phyloP scores from a whole-genome alignment of 345 rosid species.

The Populus pruinosa region DNA sequence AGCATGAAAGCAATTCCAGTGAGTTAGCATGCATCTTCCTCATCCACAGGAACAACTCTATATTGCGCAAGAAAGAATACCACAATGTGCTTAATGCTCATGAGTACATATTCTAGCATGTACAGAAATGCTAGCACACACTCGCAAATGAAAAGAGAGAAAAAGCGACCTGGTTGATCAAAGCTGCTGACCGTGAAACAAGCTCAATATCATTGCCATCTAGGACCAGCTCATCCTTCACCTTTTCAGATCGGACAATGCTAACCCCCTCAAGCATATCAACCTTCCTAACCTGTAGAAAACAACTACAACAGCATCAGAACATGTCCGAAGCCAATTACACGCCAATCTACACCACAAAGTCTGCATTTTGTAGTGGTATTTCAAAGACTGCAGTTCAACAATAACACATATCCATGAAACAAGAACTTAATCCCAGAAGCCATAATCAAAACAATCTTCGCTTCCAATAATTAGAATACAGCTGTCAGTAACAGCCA shows the following conservation, averaged over 20 bases:
- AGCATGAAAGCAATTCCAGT: too few relatives aligned
- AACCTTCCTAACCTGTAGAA: slow-evolving; percentile 43
- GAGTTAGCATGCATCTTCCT: too few relatives aligned
- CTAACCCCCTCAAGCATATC: slow-evolving; percentile 48
- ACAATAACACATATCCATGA: background rate
- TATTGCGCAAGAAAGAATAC: too few relatives aligned
- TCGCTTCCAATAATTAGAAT: too few relatives aligned
- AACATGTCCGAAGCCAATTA: too few relatives aligned
- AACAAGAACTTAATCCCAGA: background rate
- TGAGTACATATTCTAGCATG: background rate
- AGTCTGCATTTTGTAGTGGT: too few relatives aligned
- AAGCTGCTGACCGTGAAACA: slow-evolving; percentile 44
- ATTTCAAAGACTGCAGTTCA: background rate
- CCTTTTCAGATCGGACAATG: slow-evolving; percentile 45
- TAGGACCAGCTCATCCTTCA: slow-evolving; percentile 45
- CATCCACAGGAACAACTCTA: too few relatives aligned
- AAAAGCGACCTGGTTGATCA: slow-evolving; percentile 43
- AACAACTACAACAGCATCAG: background rate
- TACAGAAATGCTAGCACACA: background rate
- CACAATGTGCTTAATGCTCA: too few relatives aligned
- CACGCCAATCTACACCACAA: too few relatives aligned
- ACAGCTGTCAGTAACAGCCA: too few relatives aligned
- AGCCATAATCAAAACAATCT: background rate
- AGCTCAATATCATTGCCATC: slow-evolving; percentile 51
- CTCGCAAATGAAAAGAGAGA: background rate